Base-by-base conservation (phyloP, 2,329 filamentous ascomycete species). In the Neonectria magnoliae region DNA sequence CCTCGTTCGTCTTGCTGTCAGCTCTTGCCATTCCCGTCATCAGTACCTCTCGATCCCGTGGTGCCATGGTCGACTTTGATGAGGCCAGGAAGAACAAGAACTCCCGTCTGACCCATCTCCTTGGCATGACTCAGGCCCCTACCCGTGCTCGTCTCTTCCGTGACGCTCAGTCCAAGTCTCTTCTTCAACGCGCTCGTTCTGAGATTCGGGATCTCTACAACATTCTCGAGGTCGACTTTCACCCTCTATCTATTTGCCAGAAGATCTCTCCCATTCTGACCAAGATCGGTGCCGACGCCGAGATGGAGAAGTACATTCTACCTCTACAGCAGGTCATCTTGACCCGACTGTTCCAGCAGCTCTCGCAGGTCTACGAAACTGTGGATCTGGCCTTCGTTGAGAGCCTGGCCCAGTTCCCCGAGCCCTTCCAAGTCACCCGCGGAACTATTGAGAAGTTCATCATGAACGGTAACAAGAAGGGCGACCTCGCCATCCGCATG, bases 381-480 rank as follows among this genome's bases (percentile, higher is more conserved):
- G 95, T 99, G 61, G 94, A 98, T 79, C 88, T 99, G 66, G 88
- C 89, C 74, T 98, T 98, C 75, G 95, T 99, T 51, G 91, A 97
- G 79, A 91, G 93, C 76, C 91, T 99, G 59, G 96, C 96, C 68
- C 88, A 96, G 77, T 99, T 99, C 87, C 96, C 96, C 10, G 94
- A 97, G 78, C 93, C 96, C 45, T 98, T 97, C 88, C 92, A 98
- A 82, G 94, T 98, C 71, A 92, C 88, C 68, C 90, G 92, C 58
- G 90, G 91, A 71, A 97, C 93, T 67, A 97, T 99, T 71, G 96
- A 99, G 86, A 99, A 98, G 84, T 99, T 99, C 86, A 98, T 99
- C 86, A 99, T 99, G 96, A 99, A 99, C 81, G 96, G 96, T 69
- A 98, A 97, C 88, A 99, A 99, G 90, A 99, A 99, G 88, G 96